Percentiles rank a stretch among this genome's conserved stretches.
phyloP scores from a whole-genome alignment of 2,329 filamentous ascomycete genomes.

The Diaporthe sp. region DNA sequence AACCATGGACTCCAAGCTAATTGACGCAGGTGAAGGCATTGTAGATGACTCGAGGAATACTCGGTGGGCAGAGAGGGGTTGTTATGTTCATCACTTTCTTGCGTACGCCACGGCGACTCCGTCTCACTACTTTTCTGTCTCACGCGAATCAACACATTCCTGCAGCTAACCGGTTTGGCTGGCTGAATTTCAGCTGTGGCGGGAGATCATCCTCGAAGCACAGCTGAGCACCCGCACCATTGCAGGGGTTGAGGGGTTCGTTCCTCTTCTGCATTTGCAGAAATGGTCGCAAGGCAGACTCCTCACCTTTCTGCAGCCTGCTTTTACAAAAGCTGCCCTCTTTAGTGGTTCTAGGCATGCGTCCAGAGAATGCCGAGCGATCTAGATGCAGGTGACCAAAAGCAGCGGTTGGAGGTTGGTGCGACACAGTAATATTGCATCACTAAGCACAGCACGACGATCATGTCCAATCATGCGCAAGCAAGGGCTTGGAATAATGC shows the following conservation, averaged over 20 bases:
- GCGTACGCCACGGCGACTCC: not conserved
- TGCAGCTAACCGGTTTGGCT: constrained; percentile 19
- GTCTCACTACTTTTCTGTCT: constrained; percentile 25
- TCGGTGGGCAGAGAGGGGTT: not conserved
- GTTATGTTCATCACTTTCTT: not conserved
- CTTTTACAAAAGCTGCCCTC: not conserved
- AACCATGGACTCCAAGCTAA: no score
- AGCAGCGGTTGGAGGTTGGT: not conserved
- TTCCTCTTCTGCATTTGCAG: not conserved
- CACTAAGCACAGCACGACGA: not conserved
- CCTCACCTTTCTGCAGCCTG: not conserved
- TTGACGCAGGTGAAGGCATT: not conserved
- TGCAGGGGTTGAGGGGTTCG: not conserved
- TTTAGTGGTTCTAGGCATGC: not conserved
- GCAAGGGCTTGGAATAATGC: not conserved
- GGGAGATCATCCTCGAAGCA: not conserved
- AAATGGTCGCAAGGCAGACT: not conserved
- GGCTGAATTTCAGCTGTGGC: constrained; percentile 12
- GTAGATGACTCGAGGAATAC: no score
- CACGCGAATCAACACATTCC: not conserved
- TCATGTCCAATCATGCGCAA: constrained; percentile 12
- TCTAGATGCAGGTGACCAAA: not conserved
- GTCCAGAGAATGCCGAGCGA: not conserved
- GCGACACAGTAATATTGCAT: not conserved
- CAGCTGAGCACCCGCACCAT: not conserved